Evolutionary conservation across 164 flowering plant genomes (phyloP).

Genomic region (Echeveria elegans): DNA sequence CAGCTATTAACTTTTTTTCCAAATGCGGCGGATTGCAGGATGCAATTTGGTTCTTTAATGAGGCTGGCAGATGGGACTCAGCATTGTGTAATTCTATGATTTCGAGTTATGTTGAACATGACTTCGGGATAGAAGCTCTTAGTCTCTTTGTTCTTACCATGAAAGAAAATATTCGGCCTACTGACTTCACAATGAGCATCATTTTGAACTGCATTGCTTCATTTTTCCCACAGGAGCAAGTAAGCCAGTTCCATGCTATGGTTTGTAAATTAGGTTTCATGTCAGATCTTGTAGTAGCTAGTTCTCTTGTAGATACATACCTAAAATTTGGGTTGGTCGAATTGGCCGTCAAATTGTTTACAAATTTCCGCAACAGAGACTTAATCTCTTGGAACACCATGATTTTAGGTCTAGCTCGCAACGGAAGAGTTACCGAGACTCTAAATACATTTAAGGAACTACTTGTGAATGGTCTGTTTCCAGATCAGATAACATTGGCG

Average conservation of each 20-base stretch:
- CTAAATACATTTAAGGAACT: constrained; percentile 23
- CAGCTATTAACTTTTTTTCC: constrained; percentile 63
- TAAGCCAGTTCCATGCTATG: constrained; percentile 47
- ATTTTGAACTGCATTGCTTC: constrained; percentile 27
- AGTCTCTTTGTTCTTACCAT: constrained; percentile 29
- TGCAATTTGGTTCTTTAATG: constrained; percentile 38
- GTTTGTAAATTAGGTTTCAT: constrained; percentile 42
- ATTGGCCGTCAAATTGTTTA: constrained; percentile 29
- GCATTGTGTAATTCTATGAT: constrained; percentile 53
- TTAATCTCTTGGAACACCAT: constrained; percentile 24
- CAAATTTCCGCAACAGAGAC: constrained; percentile 28
- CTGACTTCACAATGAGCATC: constrained; percentile 44
- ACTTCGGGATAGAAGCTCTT: constrained; percentile 28
- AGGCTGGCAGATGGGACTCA: constrained; percentile 34
- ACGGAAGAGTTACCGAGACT: constrained; percentile 16
- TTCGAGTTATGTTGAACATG: constrained; percentile 37
- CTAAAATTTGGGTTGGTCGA: constrained; percentile 36
- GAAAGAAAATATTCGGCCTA: constrained; percentile 33
- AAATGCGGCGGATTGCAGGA: constrained; percentile 58
- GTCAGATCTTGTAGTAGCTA: constrained; percentile 36
- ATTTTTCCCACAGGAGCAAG: constrained; percentile 27
- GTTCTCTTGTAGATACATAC: constrained; percentile 53
- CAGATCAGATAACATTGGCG: neutral
- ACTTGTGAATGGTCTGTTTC: neutral
- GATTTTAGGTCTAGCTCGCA: neutral